Percentiles rank a stretch among this genome's conserved stretches.
These are phyloP conservation scores for Nyssa sinensis DNA, from an alignment of 148 eudicot species.

Conservation along the genomic window DNA sequence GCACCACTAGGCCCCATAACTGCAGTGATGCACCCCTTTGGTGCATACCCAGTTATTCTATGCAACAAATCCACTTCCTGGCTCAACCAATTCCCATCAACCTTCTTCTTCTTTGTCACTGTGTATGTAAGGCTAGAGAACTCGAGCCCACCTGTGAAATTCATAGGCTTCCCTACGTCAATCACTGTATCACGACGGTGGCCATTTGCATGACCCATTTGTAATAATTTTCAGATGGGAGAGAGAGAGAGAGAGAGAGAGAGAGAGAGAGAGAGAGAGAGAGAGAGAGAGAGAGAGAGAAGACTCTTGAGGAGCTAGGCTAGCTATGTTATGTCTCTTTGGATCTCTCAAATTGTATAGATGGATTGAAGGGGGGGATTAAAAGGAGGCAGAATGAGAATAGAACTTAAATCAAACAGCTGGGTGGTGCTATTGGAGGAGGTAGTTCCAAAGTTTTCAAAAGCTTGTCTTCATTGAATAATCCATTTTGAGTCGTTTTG, in stretches of 20 bases:
- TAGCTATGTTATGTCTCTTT: background rate
- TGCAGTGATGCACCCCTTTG: constrained; percentile 41
- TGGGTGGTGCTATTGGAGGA: constrained; percentile 22
- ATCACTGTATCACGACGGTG: constrained; percentile 27
- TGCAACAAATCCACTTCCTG: constrained; percentile 34
- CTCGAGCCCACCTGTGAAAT: constrained; percentile 38
- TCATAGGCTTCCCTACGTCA: constrained; percentile 29
- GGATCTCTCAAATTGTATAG: constrained; percentile 15
- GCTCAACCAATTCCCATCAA: constrained; percentile 25
- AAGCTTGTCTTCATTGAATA: constrained; percentile 17
- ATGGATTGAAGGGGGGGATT: constrained; percentile 10
- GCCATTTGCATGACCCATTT: constrained; percentile 21
- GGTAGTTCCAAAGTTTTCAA: constrained; percentile 25
- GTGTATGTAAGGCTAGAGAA: constrained; percentile 38
- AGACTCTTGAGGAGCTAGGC: background rate
- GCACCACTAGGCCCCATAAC: constrained; percentile 57
- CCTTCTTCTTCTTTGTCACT: constrained; percentile 29
- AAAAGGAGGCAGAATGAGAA: constrained; percentile 13
- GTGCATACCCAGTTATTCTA: constrained; percentile 40
- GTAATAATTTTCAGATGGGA: background rate
- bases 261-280: background rate
- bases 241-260: background rate
- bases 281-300: too few species aligned
- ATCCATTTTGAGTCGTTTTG: constrained; percentile 16
- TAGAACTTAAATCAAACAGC: constrained; percentile 15